Percentiles rank a stretch among this genome's conserved stretches.
phyloP scores from a whole-genome alignment of 371 early-diverging fungal genomes.

The Actinomortierella wolfii region DNA sequence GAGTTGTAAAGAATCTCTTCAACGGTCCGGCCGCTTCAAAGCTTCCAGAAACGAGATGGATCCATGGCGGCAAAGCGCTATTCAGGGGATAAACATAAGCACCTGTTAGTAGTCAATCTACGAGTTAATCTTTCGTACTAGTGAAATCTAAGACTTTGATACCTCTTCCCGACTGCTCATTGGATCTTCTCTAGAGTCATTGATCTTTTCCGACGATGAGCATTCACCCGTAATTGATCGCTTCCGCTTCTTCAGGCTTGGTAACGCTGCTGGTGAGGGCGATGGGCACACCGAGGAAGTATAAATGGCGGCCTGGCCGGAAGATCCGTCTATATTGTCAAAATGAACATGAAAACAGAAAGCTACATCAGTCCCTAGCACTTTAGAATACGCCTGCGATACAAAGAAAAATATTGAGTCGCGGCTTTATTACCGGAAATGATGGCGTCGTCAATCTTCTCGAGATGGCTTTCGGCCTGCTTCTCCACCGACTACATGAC shows the following conservation, averaged over 20 bases:
- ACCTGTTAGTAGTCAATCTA: slow-evolving; percentile 6
- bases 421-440: slow-evolving; percentile 9
- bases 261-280: slow-evolving; percentile 6
- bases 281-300: slow-evolving; percentile 12
- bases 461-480: slow-evolving; percentile 19
- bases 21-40: slow-evolving; percentile 17
- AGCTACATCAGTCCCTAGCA: too few relatives aligned
- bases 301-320: slow-evolving; percentile 3
- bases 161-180: slow-evolving; percentile 13
- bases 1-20: slow-evolving; percentile 17
- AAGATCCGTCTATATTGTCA: slow-evolving; percentile 9
- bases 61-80: slow-evolving; percentile 22
- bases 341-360: slow-evolving; percentile 1
- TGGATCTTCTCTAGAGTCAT: neutral
- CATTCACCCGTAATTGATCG: slow-evolving; percentile 5
- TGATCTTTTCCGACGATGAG: slow-evolving; percentile 1
- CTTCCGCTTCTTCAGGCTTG: slow-evolving; percentile 16
- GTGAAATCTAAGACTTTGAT: slow-evolving; percentile 1
- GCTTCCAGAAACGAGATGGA: slow-evolving; percentile 21
- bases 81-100: slow-evolving; percentile 9
- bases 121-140: neutral
- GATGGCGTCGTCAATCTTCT: slow-evolving; percentile 17
- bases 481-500: slow-evolving; percentile 22
- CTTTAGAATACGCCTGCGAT: slow-evolving; percentile 3
- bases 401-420: slow-evolving; percentile 3